Conservation (phyloP, 352 stramenopile genomes). For the Globisporangium solare region DNA sequence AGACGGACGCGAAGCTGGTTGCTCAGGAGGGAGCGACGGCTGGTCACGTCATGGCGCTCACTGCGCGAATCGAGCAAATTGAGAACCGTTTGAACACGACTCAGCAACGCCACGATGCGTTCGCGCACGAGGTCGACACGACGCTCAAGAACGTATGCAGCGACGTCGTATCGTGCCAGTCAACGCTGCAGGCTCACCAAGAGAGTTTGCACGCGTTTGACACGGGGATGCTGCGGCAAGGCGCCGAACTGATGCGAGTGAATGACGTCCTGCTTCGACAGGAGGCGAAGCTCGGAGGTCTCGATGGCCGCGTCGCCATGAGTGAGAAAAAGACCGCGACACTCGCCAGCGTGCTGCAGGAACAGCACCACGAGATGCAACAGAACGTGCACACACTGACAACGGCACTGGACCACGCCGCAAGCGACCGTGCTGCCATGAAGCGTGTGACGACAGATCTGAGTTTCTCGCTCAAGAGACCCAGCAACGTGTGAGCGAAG, state of each 20-base stretch:
- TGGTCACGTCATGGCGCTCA: slow-evolving; percentile 20
- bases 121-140: slow-evolving; percentile 26
- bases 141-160: slow-evolving; percentile 22
- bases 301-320: slow-evolving; percentile 35
- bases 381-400: slow-evolving; percentile 23
- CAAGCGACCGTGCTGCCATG: slow-evolving; percentile 32
- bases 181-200: slow-evolving; percentile 26
- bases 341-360: slow-evolving; percentile 26
- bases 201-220: slow-evolving; percentile 28
- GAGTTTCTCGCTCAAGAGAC: slow-evolving; percentile 40
- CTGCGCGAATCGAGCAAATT: slow-evolving; percentile 20
- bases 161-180: slow-evolving; percentile 27
- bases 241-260: slow-evolving; percentile 27
- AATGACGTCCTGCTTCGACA: slow-evolving; percentile 23
- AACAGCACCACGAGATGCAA: slow-evolving; percentile 43
- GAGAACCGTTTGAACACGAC: slow-evolving; percentile 15
- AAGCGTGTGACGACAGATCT: slow-evolving; percentile 31
- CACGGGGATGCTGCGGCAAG: slow-evolving; percentile 18
- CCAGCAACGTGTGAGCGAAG: slow-evolving; percentile 41
- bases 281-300: slow-evolving; percentile 26
- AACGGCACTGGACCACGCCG: slow-evolving; percentile 23
- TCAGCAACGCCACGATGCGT: slow-evolving; percentile 18
- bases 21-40: slow-evolving; percentile 20
- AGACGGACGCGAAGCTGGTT: slow-evolving; percentile 19
- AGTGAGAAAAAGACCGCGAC: slow-evolving; percentile 43